These are phyloP conservation scores for Aspergillus thermomutatus DNA, from an alignment of 2,329 filamentous ascomycete genomes.

Conservation along the genomic window DNA sequence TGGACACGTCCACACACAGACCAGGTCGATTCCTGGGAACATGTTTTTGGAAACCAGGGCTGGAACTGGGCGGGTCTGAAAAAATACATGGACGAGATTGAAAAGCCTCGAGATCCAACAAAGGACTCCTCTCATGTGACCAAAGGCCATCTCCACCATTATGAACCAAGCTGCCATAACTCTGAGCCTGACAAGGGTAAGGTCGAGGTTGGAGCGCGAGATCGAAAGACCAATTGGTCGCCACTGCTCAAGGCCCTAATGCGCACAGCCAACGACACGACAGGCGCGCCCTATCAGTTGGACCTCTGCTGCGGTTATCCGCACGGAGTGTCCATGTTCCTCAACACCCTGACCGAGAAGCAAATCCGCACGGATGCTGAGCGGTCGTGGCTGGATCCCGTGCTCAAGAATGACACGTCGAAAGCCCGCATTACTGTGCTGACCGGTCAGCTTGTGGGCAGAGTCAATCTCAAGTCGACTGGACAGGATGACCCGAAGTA, in stretches of 20 bases:
- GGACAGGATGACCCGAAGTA: background rate
- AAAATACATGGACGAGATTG: conserved; percentile 47
- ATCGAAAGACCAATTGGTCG: conserved; percentile 18
- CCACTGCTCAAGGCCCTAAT: conserved; percentile 24
- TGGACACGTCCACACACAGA: conserved; percentile 29
- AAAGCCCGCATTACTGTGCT: conserved; percentile 8
- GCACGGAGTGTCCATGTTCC: conserved; percentile 29
- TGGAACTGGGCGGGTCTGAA: conserved; percentile 47
- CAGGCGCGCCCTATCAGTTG: conserved; percentile 14
- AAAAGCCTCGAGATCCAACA: conserved; percentile 15
- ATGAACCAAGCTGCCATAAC: conserved; percentile 21
- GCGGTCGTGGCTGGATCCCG: conserved; percentile 26
- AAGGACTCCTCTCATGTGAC: conserved; percentile 13
- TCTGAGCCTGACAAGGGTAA: conserved; percentile 13
- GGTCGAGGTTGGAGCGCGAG: conserved; percentile 20
- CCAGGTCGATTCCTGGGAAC: conserved; percentile 25
- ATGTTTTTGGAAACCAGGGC: conserved; percentile 42
- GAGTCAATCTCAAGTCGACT: conserved; percentile 15
- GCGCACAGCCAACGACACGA: conserved; percentile 7
- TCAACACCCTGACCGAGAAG: conserved; percentile 21
- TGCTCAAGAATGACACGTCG: conserved; percentile 18
- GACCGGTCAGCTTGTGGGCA: conserved; percentile 25
- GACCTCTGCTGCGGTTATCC: conserved; percentile 26
- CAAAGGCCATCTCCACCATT: conserved; percentile 17
- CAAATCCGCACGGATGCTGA: conserved; percentile 26